Base-by-base conservation (phyloP, 345 rosid species). In the Bruguiera sexangula region DNA sequence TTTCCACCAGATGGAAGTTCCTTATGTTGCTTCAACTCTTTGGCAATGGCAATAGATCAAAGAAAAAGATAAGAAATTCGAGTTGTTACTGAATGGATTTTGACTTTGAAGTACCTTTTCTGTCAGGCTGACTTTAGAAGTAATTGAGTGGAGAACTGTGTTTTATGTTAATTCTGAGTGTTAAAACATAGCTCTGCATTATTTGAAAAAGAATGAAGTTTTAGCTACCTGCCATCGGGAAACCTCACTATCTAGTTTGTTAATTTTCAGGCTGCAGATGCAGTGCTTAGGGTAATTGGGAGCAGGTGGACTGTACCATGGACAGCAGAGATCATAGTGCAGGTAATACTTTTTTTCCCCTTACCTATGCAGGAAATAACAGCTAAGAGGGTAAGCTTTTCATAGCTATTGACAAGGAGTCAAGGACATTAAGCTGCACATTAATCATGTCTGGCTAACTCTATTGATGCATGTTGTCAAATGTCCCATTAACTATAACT, bases 261-360 rank as follows among this genome's bases (percentile, higher is more conserved):
- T n/a, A 65, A 62, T 19, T 73, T 77, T 70, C 86, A 95, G 99
- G 98, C 87, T 75, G 85, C 85, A 73, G 85, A 85, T 86, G 84
- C 78, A 58, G 85, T 83, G 60, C 66, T 76, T 66, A 82, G 75
- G 59, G 94, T 86, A 73, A 78, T 89, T 77, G 99, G 96, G 70
- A 85, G 88, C 61, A 80, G 78, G 62, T 96, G 99, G 99, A 81
- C 85, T 58, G 99, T 96, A 66, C 99, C 98, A 39, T 96, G 99
- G 99, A 83, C 89, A 65, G 94, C 90, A 21, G 93, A 90, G 86
- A 96, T 94, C 66, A 93, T 96, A 69, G 32, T 92, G 71, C 91
- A 90, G 93, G 99, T 92, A 79, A 58, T 37, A 21, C 57, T 36
- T 66, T 30, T 24, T 26, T 20, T 16, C 10, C 46, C 53, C 2